A percentile compares a stretch with the other conserved stretches of the same genome.
phyloP scores from a whole-genome alignment of 495 filamentous ascomycete genomes.

The Penicillium goetzii region DNA sequence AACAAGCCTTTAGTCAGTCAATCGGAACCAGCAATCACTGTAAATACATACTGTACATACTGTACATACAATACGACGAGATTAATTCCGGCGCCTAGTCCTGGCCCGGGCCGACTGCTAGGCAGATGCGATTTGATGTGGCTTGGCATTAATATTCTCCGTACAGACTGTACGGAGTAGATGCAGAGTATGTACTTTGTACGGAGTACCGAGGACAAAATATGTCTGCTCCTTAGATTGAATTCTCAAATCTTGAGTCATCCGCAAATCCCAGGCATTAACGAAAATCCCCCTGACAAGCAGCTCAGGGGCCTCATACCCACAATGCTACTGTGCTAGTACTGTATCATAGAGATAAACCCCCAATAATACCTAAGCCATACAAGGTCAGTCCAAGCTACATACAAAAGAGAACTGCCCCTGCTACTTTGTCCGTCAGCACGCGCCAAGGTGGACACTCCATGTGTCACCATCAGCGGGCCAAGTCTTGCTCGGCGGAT shows the following conservation, averaged over 20 bases:
- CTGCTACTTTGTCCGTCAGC: constrained; percentile 4
- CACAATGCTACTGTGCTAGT: not conserved
- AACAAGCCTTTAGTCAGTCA: constrained; percentile 6
- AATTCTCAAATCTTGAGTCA: too few relatives aligned
- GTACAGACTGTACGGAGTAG: not conserved
- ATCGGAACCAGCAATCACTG: not conserved
- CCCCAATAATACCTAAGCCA: not conserved
- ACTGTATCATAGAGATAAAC: not conserved
- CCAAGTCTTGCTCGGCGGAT: constrained; percentile 5
- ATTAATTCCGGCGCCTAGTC: constrained; percentile 6
- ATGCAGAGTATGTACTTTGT: too few relatives aligned
- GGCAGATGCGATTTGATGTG: constrained; percentile 27
- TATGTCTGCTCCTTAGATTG: too few relatives aligned
- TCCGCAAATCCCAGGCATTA: too few relatives aligned
- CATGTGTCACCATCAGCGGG: not conserved
- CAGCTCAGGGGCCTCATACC: not conserved
- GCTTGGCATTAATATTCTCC: constrained; percentile 5
- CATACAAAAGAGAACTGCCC: too few relatives aligned
- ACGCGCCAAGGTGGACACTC: constrained; percentile 5
- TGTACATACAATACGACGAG: not conserved
- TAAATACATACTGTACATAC: not conserved
- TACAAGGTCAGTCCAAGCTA: not conserved
- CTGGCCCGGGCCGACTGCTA: constrained; percentile 16
- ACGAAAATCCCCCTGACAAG: not conserved
- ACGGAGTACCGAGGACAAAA: not conserved